A percentile compares a stretch with the other conserved stretches of the same genome.
These are phyloP conservation scores for Phytopythium litorale DNA, from an alignment of 352 stramenopile species.

Conservation along the genomic window DNA sequence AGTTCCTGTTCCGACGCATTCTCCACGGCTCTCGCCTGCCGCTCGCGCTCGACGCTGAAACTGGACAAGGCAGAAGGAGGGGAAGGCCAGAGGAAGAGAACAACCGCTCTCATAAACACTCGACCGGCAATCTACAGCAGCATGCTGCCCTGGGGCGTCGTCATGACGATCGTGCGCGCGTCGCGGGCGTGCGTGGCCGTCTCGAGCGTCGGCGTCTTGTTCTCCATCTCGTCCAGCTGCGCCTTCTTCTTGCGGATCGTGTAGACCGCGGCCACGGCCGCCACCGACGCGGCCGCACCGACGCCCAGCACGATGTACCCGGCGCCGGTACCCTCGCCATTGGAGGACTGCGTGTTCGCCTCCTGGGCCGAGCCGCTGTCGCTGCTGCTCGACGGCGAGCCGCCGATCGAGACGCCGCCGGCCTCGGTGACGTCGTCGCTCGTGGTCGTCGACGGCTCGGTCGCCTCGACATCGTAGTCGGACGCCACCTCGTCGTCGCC, in stretches of 20 bases:
- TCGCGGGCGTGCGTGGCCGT: constrained; percentile 14
- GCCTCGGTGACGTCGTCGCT: constrained; percentile 12
- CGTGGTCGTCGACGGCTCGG: not conserved
- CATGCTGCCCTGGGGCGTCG: constrained; percentile 35
- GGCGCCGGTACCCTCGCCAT: not conserved
- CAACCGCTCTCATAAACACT: constrained; percentile 4
- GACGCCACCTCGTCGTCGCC: constrained; percentile 4
- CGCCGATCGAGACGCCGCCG: constrained; percentile 6
- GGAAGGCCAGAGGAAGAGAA: not conserved
- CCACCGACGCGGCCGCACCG: constrained; percentile 17
- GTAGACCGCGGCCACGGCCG: constrained; percentile 39
- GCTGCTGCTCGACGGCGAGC: constrained; percentile 7
- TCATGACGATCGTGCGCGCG: constrained; percentile 39
- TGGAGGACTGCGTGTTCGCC: constrained; percentile 24
- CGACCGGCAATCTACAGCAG: constrained; percentile 25
- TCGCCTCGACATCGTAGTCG: constrained; percentile 7
- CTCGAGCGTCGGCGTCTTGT: constrained; percentile 38
- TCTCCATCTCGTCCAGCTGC: constrained; percentile 50
- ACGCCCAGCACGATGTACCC: constrained; percentile 18
- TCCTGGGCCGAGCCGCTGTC: constrained; percentile 17
- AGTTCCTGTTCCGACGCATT: constrained; percentile 1
- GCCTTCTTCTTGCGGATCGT: constrained; percentile 54
- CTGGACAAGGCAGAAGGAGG: not conserved
- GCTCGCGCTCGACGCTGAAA: not conserved
- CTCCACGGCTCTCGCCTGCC: not conserved